Evolutionary conservation across 1,284 basidiomycete genomes (phyloP), one percentile per base, ranked within the genome.

Genomic region (Kalmanozyma brasiliensis): DNA sequence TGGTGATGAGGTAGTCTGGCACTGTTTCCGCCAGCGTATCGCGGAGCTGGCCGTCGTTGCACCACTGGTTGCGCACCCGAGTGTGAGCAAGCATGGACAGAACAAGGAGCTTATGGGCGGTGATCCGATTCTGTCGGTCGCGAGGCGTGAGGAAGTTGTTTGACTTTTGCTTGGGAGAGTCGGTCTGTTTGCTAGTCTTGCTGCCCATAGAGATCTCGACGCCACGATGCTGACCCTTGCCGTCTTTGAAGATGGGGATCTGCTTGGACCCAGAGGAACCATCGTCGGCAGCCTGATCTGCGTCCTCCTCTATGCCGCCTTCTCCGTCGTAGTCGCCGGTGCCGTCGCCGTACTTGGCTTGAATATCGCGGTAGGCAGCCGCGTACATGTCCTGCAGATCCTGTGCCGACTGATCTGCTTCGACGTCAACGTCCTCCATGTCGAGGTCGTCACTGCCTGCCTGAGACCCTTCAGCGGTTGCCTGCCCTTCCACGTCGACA

Each of bases 1-100:
- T 77, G 44, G 71, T 70, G 41, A 76, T 58, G 20, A 80, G 68
- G 17, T 66, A 51, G 26, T 67, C 63, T 0, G 80, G 80, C 7
- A 77, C 71, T 19, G 59, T 52, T 7, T 74, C 56, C 32, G 70
- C 73, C 23, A 81, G 66, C 4, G 68, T 62, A 45, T 77, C 78
- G 76, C 95, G 92, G 11, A 98, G 85, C 3, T 93, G 84, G 1
- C 84, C 83, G 77, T 97, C 91, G 63, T 93, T 94, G 17, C 93
- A 82, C 91, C 91, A 94, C 51, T 85, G 85, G 81, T 98, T 98
- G 41, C 95, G 87, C 14, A 89, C 84, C 30, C 86, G 84, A 4
- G 90, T 89, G 76, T 90, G 92, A 4, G 88, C 87, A 2, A 98
- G 86, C 8, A 97, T 85, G 14, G 87, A 84, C 5, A 96, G 69